These are phyloP conservation scores for Rugonectria rugulosa DNA, from an alignment of 2,329 filamentous ascomycete species.

Conservation along the genomic window DNA sequence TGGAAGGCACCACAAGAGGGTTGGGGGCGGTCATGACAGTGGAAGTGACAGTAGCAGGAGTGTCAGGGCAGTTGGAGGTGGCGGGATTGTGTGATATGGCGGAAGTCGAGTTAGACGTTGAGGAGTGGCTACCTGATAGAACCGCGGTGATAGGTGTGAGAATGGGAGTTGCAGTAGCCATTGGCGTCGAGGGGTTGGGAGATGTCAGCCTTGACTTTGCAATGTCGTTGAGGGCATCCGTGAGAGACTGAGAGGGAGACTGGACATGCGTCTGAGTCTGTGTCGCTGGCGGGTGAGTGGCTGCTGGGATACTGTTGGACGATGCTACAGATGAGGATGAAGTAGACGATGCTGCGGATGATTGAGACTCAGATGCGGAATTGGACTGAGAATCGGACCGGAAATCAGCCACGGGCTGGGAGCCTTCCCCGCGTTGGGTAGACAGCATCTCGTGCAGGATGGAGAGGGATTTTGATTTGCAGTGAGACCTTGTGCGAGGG, in stretches of 20 bases:
- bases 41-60: conserved; percentile 1
- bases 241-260: conserved; percentile 68
- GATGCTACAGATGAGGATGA: background rate
- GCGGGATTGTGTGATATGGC: conserved; percentile 15
- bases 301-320: conserved; percentile 3
- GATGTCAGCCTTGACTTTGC: conserved; percentile 49
- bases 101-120: conserved; percentile 24
- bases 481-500: conserved; percentile 23
- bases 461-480: conserved; percentile 16
- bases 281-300: background rate
- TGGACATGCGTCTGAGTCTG: conserved; percentile 33
- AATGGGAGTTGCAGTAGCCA: too few relatives aligned
- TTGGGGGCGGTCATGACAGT: conserved; percentile 10
- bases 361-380: background rate
- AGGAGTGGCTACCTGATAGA: conserved; percentile 13
- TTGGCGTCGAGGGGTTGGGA: conserved; percentile 32
- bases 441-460: conserved; percentile 60
- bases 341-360: background rate
- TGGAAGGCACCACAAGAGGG: conserved; percentile 45
- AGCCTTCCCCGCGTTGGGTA: conserved; percentile 46
- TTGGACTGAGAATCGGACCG: conserved; percentile 17
- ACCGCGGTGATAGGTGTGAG: conserved; percentile 34
- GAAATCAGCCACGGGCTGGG: conserved; percentile 41
- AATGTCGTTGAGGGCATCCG: conserved; percentile 65
- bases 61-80: conserved; percentile 1